Evolutionary conservation across 768 basidiomycete genomes (phyloP).

Genomic region (Clitopilus hobsonii): DNA sequence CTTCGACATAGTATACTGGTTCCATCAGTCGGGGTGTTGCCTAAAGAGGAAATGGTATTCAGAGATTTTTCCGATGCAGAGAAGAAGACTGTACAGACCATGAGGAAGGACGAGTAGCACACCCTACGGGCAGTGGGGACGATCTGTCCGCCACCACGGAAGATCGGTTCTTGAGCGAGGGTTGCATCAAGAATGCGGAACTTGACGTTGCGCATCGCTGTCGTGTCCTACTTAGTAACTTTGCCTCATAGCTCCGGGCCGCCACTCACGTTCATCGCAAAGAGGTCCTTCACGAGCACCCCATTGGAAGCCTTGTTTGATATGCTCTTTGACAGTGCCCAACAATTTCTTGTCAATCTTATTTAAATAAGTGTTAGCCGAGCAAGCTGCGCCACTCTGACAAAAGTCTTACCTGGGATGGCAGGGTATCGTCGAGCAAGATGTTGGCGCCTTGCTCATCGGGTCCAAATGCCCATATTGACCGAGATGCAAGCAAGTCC

Average conservation of each 20-base stretch:
- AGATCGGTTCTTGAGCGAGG: slow-evolving; percentile 93
- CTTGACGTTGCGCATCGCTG: slow-evolving; percentile 98
- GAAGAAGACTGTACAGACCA: slow-evolving; percentile 52
- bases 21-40: slow-evolving; percentile 95
- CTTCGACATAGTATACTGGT: slow-evolving; percentile 97
- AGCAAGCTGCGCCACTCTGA: background rate
- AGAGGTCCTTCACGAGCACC: slow-evolving; percentile 95
- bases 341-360: slow-evolving; percentile 93
- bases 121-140: slow-evolving; percentile 98
- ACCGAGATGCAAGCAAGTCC: slow-evolving; percentile 95
- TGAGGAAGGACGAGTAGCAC: slow-evolving; percentile 98
- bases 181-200: slow-evolving; percentile 93
- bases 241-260: background rate
- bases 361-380: background rate
- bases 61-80: slow-evolving; percentile 7
- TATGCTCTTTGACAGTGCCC: slow-evolving; percentile 85
- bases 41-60: slow-evolving; percentile 32
- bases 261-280: slow-evolving; percentile 92
- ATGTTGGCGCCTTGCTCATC: slow-evolving; percentile 94
- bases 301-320: slow-evolving; percentile 99
- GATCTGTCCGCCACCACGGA: slow-evolving; percentile 96
- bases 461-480: slow-evolving; percentile 99
- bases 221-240: slow-evolving; percentile 3
- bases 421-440: slow-evolving; percentile 91
- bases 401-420: slow-evolving; percentile 65